A percentile compares a stretch with the other conserved stretches of the same genome.
phyloP scores from a whole-genome alignment of 116 monocot genomes.

The Phalaenopsis hybrid region DNA sequence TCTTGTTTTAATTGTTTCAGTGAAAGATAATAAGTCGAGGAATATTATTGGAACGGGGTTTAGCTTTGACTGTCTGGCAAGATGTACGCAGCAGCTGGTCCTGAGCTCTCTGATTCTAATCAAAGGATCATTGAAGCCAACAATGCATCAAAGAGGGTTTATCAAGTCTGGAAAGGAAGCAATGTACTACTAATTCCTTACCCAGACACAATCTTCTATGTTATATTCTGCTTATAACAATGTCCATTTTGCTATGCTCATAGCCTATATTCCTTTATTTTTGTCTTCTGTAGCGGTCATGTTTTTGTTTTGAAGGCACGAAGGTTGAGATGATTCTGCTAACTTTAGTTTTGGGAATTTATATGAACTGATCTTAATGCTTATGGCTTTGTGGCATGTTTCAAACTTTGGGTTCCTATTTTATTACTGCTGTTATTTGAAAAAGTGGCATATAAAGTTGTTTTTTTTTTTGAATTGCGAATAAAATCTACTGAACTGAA shows the following conservation, averaged over 20 bases:
- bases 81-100: constrained; percentile 18
- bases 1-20: not conserved
- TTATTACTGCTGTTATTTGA: no score
- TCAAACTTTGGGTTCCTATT: not conserved
- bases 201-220: not conserved
- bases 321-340: not conserved
- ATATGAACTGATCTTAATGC: not conserved
- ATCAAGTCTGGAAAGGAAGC: constrained; percentile 74
- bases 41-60: not conserved
- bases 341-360: not conserved
- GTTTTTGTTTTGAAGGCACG: not conserved
- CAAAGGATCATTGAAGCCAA: constrained; percentile 28
- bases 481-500: no score
- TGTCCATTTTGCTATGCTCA: not conserved
- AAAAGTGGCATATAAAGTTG: no score
- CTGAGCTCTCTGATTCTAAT: constrained; percentile 16
- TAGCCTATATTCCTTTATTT: not conserved
- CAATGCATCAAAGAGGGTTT: constrained; percentile 31
- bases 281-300: not conserved
- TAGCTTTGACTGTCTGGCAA: constrained; percentile 19
- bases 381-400: not conserved
- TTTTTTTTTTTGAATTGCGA: no score
- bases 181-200: constrained; percentile 30
- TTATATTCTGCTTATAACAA: not conserved
- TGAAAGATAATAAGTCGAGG: not conserved